Base-by-base conservation (phyloP, 78 protist genomes). In the Dictyostelium firmibasis region DNA sequence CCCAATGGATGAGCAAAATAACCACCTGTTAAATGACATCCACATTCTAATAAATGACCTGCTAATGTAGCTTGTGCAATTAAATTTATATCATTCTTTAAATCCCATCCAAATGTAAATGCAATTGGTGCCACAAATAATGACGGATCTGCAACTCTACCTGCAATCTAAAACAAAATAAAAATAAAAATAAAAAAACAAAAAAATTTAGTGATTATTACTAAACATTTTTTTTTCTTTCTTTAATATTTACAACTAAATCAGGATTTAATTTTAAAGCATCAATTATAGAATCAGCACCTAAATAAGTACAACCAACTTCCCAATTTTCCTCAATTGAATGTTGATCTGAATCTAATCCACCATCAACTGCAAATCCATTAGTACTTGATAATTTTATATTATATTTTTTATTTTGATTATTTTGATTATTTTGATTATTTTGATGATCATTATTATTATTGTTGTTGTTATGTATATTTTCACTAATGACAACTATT, bases 131-230 rank as follows among this genome's bases (percentile, higher is more conserved):
- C 94, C 0, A 88, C 94, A 88, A 88, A 88, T 43, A 88, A 53
- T 79, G 81, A 60, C 43, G 94, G 94, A 69, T 88, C 94, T n/a
- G 94, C 94, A 16, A 88, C 94, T 81, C 94, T 88, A 36, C 94
- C 94, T 47, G 94, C 94, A 47, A 88, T 88, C 84, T 69, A 29
- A 0, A 8, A 20, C 6, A 6, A 8, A 25, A n/a, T 43, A 29
- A 7, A 43, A 43, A 84, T 11, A 41, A 53, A 20, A 31, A 18
- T 31, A 23, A 50, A 14, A 50, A 50, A 14, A 50, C n/a, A n/a
- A n/a, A n/a, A n/a, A n/a, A n/a, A n/a, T 44, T 20, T 76, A 76
- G 18, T 76, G 41, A 38, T 76, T 14, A 25, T 38, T 38, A 38
- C 43, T 38, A 4, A 38, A 4, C 4, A 23, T 31, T 75, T 75